phyloP scores from a whole-genome alignment of 2,329 filamentous ascomycete species.

The Pseudogymnoascus sp. region DNA sequence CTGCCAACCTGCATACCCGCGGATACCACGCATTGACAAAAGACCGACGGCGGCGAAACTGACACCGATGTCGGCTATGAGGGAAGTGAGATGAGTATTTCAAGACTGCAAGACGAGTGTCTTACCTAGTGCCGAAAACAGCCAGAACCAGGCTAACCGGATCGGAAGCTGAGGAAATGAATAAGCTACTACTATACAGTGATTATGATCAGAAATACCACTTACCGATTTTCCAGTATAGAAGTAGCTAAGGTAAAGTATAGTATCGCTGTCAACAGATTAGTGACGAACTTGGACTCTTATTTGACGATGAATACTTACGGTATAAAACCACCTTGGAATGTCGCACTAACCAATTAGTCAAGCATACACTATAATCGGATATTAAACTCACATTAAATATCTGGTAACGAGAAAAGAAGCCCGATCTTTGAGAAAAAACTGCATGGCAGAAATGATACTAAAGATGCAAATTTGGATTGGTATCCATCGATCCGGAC shows the following conservation, averaged over 20 bases:
- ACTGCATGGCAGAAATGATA: background rate
- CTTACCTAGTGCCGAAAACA: background rate
- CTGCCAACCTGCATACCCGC: conserved; percentile 7
- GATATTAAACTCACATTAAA: background rate
- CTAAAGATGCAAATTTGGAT: conserved; percentile 35
- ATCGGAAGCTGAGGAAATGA: conserved; percentile 21
- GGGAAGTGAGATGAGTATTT: background rate
- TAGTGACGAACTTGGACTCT: background rate
- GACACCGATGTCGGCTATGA: background rate
- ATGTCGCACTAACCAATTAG: background rate
- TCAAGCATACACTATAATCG: background rate
- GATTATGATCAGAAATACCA: background rate
- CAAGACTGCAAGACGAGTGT: background rate
- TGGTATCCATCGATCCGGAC: conserved; percentile 44
- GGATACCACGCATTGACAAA: background rate
- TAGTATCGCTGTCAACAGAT: background rate
- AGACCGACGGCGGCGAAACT: conserved; percentile 40
- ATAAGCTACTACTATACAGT: background rate
- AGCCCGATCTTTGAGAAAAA: background rate
- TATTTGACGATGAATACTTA: background rate
- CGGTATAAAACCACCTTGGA: background rate
- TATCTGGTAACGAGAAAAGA: background rate
- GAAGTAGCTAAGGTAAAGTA: background rate
- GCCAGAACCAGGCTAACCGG: background rate
- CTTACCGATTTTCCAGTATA: background rate